Evolutionary conservation across 768 basidiomycete genomes (phyloP).

Genomic region (Trametes cubensis): DNA sequence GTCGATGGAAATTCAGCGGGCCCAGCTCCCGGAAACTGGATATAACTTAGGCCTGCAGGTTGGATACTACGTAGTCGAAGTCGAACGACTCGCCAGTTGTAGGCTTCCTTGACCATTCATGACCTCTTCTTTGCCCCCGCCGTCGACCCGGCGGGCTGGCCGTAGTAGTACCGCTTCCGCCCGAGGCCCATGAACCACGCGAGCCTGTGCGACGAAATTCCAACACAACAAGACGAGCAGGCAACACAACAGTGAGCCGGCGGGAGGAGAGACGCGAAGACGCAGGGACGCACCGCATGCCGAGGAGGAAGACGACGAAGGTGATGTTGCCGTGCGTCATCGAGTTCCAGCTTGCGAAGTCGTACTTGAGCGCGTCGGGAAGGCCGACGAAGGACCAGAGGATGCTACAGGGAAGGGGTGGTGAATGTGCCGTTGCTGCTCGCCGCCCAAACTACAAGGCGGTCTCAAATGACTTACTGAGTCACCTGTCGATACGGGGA

Average conservation of each 20-base stretch:
- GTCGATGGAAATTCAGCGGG: too few species aligned
- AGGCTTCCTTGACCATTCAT: neutral
- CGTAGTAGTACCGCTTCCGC: conserved; percentile 35
- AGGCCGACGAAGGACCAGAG: conserved; percentile 57
- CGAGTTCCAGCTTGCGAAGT: conserved; percentile 60
- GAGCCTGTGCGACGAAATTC: conserved; percentile 28
- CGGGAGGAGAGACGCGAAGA: neutral
- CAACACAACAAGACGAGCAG: too few species aligned
- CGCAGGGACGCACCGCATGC: conserved; percentile 50
- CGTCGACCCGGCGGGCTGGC: conserved; percentile 8
- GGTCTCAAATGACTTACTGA: conserved; percentile 46
- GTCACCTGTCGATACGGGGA: conserved; percentile 45
- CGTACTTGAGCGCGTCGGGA: conserved; percentile 56
- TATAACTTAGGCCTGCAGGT: too few species aligned
- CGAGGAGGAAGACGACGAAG: conserved; percentile 55
- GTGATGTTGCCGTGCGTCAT: conserved; percentile 82
- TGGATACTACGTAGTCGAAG: neutral
- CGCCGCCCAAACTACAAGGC: too few species aligned
- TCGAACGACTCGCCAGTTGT: too few species aligned
- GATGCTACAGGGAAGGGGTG: conserved; percentile 46
- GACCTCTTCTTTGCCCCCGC: neutral
- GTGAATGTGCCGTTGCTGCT: too few species aligned
- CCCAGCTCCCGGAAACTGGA: too few species aligned
- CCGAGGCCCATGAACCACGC: conserved; percentile 46
- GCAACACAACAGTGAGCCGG: too few species aligned